phyloP scores from a whole-genome alignment of 192 early-diverging fungal species.

The Backusella morwellensis region DNA sequence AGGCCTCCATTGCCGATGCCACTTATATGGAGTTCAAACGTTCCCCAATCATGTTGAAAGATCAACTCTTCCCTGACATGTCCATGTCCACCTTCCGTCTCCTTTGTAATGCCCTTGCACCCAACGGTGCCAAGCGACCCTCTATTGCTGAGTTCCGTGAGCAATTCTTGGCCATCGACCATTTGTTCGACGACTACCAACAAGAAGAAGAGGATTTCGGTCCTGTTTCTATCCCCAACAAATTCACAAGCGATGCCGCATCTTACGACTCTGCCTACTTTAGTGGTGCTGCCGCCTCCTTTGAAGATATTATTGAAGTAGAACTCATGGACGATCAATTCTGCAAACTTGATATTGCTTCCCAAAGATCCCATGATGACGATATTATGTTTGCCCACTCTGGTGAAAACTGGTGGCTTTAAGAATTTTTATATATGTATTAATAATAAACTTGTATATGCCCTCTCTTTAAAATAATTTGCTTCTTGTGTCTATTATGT shows the following conservation, averaged over 20 bases:
- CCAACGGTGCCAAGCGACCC: conserved; percentile 44
- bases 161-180: conserved; percentile 13
- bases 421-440: background rate
- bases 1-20: conserved; percentile 45
- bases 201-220: conserved; percentile 17
- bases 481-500: background rate
- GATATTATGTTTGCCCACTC: conserved; percentile 4
- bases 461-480: background rate
- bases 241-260: background rate
- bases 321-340: background rate
- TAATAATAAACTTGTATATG: conserved; percentile 2
- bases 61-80: conserved; percentile 51
- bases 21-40: conserved; percentile 51
- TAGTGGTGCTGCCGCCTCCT: conserved; percentile 5
- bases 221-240: conserved; percentile 32
- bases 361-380: background rate
- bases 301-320: conserved; percentile 22
- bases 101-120: conserved; percentile 41
- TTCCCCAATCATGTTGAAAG: conserved; percentile 43
- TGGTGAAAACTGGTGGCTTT: conserved; percentile 2
- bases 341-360: background rate
- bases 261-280: conserved; percentile 23
- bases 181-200: conserved; percentile 7
- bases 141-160: conserved; percentile 34
- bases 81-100: conserved; percentile 42